Evolutionary conservation across 2,329 filamentous ascomycete genomes (phyloP).

Genomic region (Hymenoscyphus fraxineus): DNA sequence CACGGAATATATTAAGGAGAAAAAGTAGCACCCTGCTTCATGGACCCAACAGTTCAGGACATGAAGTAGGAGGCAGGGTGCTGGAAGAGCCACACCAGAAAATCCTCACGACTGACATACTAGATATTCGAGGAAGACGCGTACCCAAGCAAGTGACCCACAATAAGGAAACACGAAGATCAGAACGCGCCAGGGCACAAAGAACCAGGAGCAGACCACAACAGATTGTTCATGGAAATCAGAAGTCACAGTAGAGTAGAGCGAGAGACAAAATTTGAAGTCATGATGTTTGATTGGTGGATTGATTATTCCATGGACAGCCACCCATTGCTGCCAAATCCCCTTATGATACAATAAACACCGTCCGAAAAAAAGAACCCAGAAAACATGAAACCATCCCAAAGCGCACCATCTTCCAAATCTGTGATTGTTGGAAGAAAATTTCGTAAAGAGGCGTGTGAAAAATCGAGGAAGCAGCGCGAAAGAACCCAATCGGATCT

Average conservation of each 20-base stretch:
- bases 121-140: too few species aligned
- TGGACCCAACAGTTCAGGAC: too few species aligned
- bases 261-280: background rate
- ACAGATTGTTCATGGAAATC: background rate
- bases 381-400: conserved; percentile 27
- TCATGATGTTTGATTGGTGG: conserved; percentile 15
- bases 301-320: conserved; percentile 26
- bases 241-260: background rate
- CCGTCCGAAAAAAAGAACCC: conserved; percentile 14
- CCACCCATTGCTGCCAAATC: conserved; percentile 24
- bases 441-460: conserved; percentile 27
- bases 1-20: too few species aligned
- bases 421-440: conserved; percentile 21
- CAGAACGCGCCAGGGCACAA: background rate
- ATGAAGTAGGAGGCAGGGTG: too few species aligned
- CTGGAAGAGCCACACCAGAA: too few species aligned
- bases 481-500: conserved; percentile 23
- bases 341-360: conserved; percentile 33
- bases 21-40: too few species aligned
- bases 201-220: background rate
- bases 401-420: conserved; percentile 22
- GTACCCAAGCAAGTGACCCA: background rate
- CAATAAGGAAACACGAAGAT: background rate
- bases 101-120: too few species aligned
- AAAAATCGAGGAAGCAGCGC: conserved; percentile 15